phyloP scores from a whole-genome alignment of 345 rosid genomes.

The Kernera saxatilis region DNA sequence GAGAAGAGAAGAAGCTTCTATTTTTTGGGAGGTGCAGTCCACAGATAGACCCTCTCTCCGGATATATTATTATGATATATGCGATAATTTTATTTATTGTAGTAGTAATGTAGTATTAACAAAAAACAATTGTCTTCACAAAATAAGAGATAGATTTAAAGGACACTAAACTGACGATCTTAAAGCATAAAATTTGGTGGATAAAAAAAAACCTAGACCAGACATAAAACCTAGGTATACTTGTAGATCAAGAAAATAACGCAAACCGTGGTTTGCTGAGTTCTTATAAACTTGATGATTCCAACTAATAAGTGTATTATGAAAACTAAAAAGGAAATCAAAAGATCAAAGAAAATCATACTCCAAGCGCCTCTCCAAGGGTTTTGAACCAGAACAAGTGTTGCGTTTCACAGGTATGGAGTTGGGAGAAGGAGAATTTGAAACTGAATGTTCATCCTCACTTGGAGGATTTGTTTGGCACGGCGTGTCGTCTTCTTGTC shows the following conservation, averaged over 20 bases:
- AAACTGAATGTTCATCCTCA: neutral
- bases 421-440: neutral
- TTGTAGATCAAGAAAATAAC: no score
- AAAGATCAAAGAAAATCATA: constrained; percentile 1
- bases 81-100: neutral
- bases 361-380: constrained; percentile 12
- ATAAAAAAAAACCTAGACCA: no score
- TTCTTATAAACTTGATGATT: neutral
- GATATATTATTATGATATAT: neutral
- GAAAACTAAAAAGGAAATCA: neutral
- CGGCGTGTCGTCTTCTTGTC: neutral
- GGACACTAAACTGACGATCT: neutral
- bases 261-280: neutral
- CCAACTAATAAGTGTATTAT: neutral
- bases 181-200: neutral
- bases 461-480: neutral
- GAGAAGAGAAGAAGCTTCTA: neutral
- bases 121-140: neutral
- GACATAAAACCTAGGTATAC: neutral
- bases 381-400: neutral
- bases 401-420: neutral
- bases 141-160: neutral
- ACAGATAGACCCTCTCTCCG: no score
- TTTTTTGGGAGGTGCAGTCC: no score
- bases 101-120: neutral